Conservation (phyloP, 495 filamentous ascomycete species). For the Aspergillus coremiiformis region DNA sequence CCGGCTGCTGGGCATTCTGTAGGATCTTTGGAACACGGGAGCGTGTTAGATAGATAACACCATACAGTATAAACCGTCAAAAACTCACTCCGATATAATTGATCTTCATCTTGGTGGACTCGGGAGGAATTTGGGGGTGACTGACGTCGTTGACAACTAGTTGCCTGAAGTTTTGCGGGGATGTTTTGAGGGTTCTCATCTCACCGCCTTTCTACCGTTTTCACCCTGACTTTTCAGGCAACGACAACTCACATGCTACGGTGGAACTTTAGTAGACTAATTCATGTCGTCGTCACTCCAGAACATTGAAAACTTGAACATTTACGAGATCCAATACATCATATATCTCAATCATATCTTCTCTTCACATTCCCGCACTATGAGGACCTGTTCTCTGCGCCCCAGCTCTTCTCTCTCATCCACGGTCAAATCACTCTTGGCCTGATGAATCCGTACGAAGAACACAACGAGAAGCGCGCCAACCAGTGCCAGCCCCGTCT, state of each 20-base stretch:
- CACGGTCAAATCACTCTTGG: slow-evolving; percentile 59
- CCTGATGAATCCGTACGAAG: slow-evolving; percentile 60
- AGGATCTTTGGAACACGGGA: slow-evolving; percentile 53
- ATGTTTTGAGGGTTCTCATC: background rate
- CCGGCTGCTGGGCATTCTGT: slow-evolving; percentile 70
- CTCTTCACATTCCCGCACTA: background rate
- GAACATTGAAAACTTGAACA: too few relatives aligned
- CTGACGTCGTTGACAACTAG: slow-evolving; percentile 14
- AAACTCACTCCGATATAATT: slow-evolving; percentile 79
- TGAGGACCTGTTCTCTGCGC: slow-evolving; percentile 3
- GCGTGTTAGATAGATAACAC: slow-evolving; percentile 4
- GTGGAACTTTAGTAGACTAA: too few relatives aligned
- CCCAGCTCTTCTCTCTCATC: slow-evolving; percentile 52
- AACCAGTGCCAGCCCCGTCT: slow-evolving; percentile 47
- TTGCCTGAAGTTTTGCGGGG: slow-evolving; percentile 5
- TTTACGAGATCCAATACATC: too few relatives aligned
- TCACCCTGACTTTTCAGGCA: background rate
- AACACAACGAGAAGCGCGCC: slow-evolving; percentile 49
- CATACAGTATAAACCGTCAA: slow-evolving; percentile 2
- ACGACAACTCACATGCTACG: too few relatives aligned
- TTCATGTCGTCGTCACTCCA: too few relatives aligned
- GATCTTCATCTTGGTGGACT: slow-evolving; percentile 70
- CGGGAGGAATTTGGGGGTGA: background rate
- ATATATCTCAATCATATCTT: background rate
- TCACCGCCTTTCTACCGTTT: slow-evolving; percentile 7